phyloP scores from a whole-genome alignment of 305 asterid species.

The Fraxinus nigra region DNA sequence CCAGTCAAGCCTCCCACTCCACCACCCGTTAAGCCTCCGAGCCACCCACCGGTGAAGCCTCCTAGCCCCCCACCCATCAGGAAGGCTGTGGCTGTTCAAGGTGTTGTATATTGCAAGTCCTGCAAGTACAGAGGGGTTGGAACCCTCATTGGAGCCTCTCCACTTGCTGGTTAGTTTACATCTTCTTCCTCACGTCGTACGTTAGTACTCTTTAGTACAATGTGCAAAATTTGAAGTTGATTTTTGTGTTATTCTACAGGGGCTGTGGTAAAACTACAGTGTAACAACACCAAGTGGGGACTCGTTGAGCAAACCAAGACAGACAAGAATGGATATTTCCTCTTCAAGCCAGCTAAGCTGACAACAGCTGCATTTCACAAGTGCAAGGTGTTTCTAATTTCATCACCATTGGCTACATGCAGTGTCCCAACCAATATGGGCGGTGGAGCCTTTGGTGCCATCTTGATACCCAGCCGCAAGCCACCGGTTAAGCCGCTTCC shows the following conservation, averaged over 20 bases:
- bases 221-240: neutral
- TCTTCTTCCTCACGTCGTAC: neutral
- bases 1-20: conserved; percentile 4
- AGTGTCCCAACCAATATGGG: conserved; percentile 35
- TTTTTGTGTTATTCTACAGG: conserved; percentile 7
- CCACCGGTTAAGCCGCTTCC: neutral
- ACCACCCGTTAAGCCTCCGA: neutral
- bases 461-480: conserved; percentile 20
- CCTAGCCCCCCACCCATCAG: neutral
- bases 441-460: conserved; percentile 32
- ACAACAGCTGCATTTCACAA: conserved; percentile 14
- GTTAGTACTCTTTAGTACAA: neutral
- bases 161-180: conserved; percentile 22
- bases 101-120: conserved; percentile 38
- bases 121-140: conserved; percentile 30
- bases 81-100: conserved; percentile 26
- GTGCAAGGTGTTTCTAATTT: conserved; percentile 34
- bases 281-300: conserved; percentile 18
- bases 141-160: conserved; percentile 24
- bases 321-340: conserved; percentile 35
- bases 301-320: conserved; percentile 15
- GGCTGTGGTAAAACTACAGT: conserved; percentile 28
- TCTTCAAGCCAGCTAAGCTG: conserved; percentile 25
- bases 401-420: conserved; percentile 32
- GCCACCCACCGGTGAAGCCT: conserved; percentile 11